Percentiles rank a stretch among this genome's conserved stretches.
phyloP scores from a whole-genome alignment of 2,329 filamentous ascomycete genomes.

The Corinectria fuckeliana region DNA sequence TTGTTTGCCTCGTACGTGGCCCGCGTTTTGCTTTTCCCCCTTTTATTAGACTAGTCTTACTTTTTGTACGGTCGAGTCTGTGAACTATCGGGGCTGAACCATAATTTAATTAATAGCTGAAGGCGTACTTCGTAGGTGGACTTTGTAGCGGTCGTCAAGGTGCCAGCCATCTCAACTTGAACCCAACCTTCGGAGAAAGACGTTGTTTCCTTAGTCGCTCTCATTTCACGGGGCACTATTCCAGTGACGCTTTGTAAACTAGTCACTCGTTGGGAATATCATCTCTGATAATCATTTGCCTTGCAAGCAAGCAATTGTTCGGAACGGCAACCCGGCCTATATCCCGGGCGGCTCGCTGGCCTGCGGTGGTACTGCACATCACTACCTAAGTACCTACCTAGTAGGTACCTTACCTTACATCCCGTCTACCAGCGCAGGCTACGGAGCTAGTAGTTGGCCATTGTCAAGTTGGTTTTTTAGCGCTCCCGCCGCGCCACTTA shows the following conservation, averaged over 20 bases:
- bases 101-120: too few relatives aligned
- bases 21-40: neutral
- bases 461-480: constrained; percentile 15
- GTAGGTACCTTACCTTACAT: too few relatives aligned
- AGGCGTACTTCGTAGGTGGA: too few relatives aligned
- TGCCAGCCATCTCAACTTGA: neutral
- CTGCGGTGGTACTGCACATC: neutral
- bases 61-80: neutral
- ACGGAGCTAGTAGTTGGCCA: too few relatives aligned
- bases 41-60: neutral
- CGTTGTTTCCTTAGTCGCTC: neutral
- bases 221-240: too few relatives aligned
- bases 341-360: neutral
- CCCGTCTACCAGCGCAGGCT: too few relatives aligned
- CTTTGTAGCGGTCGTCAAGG: neutral
- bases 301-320: neutral
- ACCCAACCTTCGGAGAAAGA: neutral
- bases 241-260: too few relatives aligned
- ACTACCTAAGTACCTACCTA: too few relatives aligned
- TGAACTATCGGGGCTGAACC: neutral
- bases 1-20: neutral
- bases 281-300: neutral
- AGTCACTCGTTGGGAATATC: neutral
- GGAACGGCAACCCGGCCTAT: neutral
- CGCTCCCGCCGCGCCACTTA: constrained; percentile 19